Evolutionary conservation across 176 grass and related monocot genomes (phyloP), one percentile per base, ranked within the genome.

Genomic region (Triticum urartu): DNA sequence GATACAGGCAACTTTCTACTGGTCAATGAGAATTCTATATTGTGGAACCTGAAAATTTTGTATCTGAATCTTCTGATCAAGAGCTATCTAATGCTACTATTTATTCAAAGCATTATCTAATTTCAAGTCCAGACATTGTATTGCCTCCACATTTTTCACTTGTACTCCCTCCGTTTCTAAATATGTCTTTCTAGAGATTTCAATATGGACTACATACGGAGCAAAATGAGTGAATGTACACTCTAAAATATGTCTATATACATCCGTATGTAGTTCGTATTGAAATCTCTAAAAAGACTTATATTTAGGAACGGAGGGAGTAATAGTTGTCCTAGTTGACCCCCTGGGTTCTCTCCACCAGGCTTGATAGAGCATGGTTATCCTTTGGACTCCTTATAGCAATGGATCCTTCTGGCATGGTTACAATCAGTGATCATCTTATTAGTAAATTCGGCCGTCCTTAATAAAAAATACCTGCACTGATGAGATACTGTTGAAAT

Each of bases 11-110:
- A 17, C 83, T 90, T 20, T 52, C 21, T 80, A 68, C 68, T 75
- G 11, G 24, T 86, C 14, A 11, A 18, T 81, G 26, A 87, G 64
- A 35, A 83, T 79, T 81, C 0, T 84, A 35, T 77, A 20, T 76
- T 70, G 21, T 42, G 26, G 45, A 45, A 32, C 9, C 32, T 85
- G 77, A 75, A 75, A 77, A 8, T 50, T 81, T 81, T 89, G 45
- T 45, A 25, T 24, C 33, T 58, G 58, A 58, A 67, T 64, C 33
- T 67, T 89, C 35, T 76, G 47, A 56, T 75, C 18, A 56, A 85
- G 71, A 22, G 32, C 36, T 38, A 30, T 68, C 33, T 33, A 59
- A 77, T 77, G 24, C 15, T 80, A 75, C 36, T 59, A 59, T 59
- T 68, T 52, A 68, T 74, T 83, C 20, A 13, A 4, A 68, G 22